These are phyloP conservation scores for Plenodomus biglobosus DNA, from an alignment of 2,329 filamentous ascomycete genomes.

Conservation along the genomic window DNA sequence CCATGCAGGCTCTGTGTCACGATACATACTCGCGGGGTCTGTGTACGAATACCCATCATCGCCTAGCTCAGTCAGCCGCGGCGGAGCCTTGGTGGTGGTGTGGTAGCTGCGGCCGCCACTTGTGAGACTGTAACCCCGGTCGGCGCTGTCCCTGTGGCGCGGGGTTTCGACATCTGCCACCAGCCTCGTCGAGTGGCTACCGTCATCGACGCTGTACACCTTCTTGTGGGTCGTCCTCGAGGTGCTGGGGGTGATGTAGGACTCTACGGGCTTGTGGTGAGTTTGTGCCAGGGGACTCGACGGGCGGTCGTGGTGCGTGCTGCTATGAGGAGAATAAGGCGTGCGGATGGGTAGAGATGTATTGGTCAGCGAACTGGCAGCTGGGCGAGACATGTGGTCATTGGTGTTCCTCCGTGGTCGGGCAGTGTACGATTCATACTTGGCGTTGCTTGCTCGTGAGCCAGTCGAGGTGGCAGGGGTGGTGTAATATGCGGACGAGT, in stretches of 20 bases:
- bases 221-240: constrained; percentile 48
- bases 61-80: constrained; percentile 38
- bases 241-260: constrained; percentile 42
- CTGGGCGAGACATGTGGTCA: constrained; percentile 39
- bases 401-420: constrained; percentile 51
- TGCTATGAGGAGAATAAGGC: constrained; percentile 23
- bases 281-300: constrained; percentile 47
- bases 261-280: constrained; percentile 37
- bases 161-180: constrained; percentile 43
- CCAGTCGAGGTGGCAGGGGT: constrained; percentile 28
- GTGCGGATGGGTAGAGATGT: constrained; percentile 38
- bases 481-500: constrained; percentile 16
- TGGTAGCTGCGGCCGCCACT: constrained; percentile 39
- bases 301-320: constrained; percentile 34
- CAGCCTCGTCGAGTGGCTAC: constrained; percentile 41
- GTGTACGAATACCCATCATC: constrained; percentile 54
- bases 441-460: constrained; percentile 32
- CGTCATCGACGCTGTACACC: constrained; percentile 53
- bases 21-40: constrained; percentile 54
- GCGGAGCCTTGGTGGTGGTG: constrained; percentile 24
- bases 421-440: constrained; percentile 50
- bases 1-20: constrained; percentile 54
- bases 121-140: constrained; percentile 28
- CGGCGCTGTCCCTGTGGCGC: constrained; percentile 28
- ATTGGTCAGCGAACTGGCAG: constrained; percentile 30